Conservation (phyloP, 495 filamentous ascomycete species). For the Xylaria nigripes region DNA sequence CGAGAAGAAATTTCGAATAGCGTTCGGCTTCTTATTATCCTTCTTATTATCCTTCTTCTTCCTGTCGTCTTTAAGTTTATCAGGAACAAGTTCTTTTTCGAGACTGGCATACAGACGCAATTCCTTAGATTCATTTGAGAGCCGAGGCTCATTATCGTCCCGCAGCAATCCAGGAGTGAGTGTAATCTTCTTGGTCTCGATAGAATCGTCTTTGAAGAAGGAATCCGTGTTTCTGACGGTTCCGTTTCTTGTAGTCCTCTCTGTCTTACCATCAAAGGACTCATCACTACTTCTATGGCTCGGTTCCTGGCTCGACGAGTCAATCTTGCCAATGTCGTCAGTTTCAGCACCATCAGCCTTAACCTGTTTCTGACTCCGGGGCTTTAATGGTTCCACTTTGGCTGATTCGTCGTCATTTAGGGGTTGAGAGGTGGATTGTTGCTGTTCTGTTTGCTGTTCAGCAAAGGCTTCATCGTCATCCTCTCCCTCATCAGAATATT, state of each 20-base stretch:
- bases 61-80: conserved; percentile 48
- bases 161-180: conserved; percentile 90
- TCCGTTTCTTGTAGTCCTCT: conserved; percentile 69
- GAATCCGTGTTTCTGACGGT: conserved; percentile 84
- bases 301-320: conserved; percentile 10
- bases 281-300: conserved; percentile 56
- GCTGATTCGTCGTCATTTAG: conserved; percentile 39
- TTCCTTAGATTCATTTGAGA: conserved; percentile 58
- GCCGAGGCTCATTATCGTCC: conserved; percentile 60
- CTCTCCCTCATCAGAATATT: conserved; percentile 87
- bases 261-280: conserved; percentile 49
- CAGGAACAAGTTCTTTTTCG: conserved; percentile 42
- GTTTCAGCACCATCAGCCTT: conserved; percentile 30
- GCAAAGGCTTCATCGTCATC: conserved; percentile 49
- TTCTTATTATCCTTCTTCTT: conserved; percentile 60
- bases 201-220: conserved; percentile 93
- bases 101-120: conserved; percentile 41
- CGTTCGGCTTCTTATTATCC: conserved; percentile 76
- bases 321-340: conserved; percentile 23
- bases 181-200: conserved; percentile 95
- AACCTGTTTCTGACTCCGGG: conserved; percentile 34
- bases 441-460: conserved; percentile 27
- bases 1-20: conserved; percentile 92
- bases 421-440: conserved; percentile 20
- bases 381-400: conserved; percentile 42